Evolutionary conservation across 2,329 filamentous ascomycete genomes (phyloP), one percentile per base, ranked within the genome.

Genomic region (Epichloe amarillans): DNA sequence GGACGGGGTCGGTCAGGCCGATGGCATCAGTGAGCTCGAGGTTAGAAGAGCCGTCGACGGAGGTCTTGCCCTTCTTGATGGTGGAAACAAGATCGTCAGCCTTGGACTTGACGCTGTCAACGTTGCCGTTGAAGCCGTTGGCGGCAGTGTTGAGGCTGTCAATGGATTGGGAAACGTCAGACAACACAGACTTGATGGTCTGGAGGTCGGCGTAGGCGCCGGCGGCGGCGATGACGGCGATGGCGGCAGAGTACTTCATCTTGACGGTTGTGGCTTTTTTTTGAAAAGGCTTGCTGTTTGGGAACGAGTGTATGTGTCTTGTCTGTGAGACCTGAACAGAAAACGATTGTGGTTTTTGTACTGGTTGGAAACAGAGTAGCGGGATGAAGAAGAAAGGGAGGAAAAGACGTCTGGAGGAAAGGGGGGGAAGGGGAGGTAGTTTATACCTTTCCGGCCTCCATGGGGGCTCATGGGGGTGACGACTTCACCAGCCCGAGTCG

Each of bases 81-180:
- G 50, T 42, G 36, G 54, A 47, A 42, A 56, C 47, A 42, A 62
- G 54, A 36, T 53, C 44, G 33, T 54, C 51, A n/a, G 59, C 55
- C n/a, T 59, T 57, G 35, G 50, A 50, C 45, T 56, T 47, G 21
- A 62, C 51, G 8, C 35, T 17, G 15, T 46, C 37, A 8, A 56
- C 41, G 50, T 63, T 53, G 30, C 59, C 59, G 41, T 47, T 54
- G 57, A 61, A 63, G 45, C 40, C 45, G n/a, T 58, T 54, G 51
- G 58, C 52, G 19, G 60, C 60, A 8, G 42, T 56, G 54, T 56
- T 54, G 11, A 63, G 49, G 17, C 26, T n/a, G 7, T 56, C 54
- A 46, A 63, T 56, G 49, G 47, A 47, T 7, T 21, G 1, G 2
- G 50, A 42, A 46, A 58, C 51, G 12, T 11, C 38, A 12, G 3